Evolutionary conservation across 2,329 filamentous ascomycete species (phyloP), one percentile per base, ranked within the genome.

Genomic region (Aureobasidium sp.): DNA sequence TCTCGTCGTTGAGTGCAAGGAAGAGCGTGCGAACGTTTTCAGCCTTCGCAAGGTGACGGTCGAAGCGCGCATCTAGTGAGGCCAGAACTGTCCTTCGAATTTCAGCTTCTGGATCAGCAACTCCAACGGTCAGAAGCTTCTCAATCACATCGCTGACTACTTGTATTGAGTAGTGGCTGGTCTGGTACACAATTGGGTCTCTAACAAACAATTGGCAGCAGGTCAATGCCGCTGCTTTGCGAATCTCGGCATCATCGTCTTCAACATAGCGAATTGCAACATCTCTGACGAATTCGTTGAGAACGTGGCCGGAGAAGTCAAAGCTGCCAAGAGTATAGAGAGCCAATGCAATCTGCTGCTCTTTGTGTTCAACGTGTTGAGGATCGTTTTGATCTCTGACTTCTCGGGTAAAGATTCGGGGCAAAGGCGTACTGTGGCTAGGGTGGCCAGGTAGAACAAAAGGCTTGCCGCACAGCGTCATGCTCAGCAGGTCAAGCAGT

Each of bases 231-330:
- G 94, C 93, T 17, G 94, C 94, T 75, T 96, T 93, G 64, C 94
- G 86, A 56, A 96, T 97, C 66, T 95, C 90, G 0, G 91, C 83
- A 69, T 96, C 95, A 68, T 97, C 93, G 66, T 96, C 94, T 68
- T 99, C 93, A 46, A 99, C 93, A 69, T 97, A 99, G 73, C 93
- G 94, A 71, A 99, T 95, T 4, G 95, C 94, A 55, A 99, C 94
- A 72, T 99, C 94, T 27, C 94, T 89, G 32, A 99, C 94, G 68
- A 99, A 99, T 73, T 99, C 95, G 70, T 99, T 99, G 17, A 99
- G 79, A 17, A 97, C 89, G 70, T 97, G 92, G 1, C 90, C 86
- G 37, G 80, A 87, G 71, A 99, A 99, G 73, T 99, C 94, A 70
- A 99, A 99, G 72, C 92, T 97, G n/a, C 94, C 95, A 0, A 99